Conservation (phyloP, 176 grass and related monocot genomes). For the Thalia dealbata region DNA sequence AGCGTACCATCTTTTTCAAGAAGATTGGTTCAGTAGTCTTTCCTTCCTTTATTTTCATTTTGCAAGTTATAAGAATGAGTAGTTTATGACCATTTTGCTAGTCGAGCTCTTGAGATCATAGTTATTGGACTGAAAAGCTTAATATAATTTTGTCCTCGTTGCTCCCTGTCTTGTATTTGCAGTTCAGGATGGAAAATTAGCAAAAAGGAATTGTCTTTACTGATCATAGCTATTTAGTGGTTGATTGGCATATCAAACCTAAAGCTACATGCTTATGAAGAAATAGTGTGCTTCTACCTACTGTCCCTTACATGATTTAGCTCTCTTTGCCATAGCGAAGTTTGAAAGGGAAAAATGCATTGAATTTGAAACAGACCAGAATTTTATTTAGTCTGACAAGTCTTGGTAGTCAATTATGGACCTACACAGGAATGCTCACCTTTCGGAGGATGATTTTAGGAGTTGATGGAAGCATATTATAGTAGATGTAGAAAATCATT, state of each 20-base stretch:
- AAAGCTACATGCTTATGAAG: neutral
- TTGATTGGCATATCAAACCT: neutral
- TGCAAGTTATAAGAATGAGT: neutral
- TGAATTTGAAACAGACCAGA: neutral
- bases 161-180: neutral
- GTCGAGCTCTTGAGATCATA: too few relatives aligned
- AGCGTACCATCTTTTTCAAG: neutral
- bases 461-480: neutral
- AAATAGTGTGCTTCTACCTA: neutral
- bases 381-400: neutral
- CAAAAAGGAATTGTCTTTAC: neutral
- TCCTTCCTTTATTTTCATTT: too few relatives aligned
- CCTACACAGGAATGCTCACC: neutral
- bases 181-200: neutral
- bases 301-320: neutral
- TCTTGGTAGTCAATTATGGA: neutral
- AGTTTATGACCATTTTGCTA: neutral
- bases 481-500: neutral
- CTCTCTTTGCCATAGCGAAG: neutral
- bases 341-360: neutral
- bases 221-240: neutral
- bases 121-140: too few relatives aligned
- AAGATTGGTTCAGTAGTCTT: neutral
- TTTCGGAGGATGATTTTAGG: neutral
- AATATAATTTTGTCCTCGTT: neutral